Percentiles rank a stretch among this genome's conserved stretches.
phyloP scores from a whole-genome alignment of 805 yeast species.

The Debaryomyces castellii region DNA sequence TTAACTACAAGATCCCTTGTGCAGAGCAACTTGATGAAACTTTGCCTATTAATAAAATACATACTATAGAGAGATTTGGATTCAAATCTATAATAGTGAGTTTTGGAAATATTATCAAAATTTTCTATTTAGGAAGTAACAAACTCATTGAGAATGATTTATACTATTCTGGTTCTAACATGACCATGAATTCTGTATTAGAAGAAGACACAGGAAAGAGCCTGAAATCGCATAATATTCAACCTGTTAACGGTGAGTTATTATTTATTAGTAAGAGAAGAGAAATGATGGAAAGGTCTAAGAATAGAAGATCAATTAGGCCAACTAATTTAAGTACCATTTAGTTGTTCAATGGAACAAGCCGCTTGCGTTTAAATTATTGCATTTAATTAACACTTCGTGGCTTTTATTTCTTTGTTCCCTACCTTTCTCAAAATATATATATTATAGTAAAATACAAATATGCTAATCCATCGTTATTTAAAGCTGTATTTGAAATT shows the following conservation, averaged over 20 bases:
- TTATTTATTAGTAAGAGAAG: constrained; percentile 54
- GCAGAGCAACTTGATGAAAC: constrained; percentile 39
- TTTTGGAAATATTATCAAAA: constrained; percentile 71
- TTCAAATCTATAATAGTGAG: constrained; percentile 74
- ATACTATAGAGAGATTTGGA: constrained; percentile 69
- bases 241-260: constrained; percentile 41
- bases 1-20: constrained; percentile 59
- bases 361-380: not conserved
- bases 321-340: not conserved
- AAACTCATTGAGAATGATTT: constrained; percentile 63
- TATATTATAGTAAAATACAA: no score
- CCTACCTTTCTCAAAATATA: not conserved
- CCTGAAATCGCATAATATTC: constrained; percentile 3
- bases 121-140: constrained; percentile 74
- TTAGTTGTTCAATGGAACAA: no score
- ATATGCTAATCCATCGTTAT: no score
- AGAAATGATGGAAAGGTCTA: constrained; percentile 13
- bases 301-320: not conserved
- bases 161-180: constrained; percentile 41
- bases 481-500: no score
- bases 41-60: constrained; percentile 53
- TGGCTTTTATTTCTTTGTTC: not conserved
- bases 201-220: constrained; percentile 8
- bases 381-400: not conserved
- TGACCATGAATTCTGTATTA: constrained; percentile 22